Conservation (phyloP, 2,329 filamentous ascomycete species). For the Davidsoniella virescens region DNA sequence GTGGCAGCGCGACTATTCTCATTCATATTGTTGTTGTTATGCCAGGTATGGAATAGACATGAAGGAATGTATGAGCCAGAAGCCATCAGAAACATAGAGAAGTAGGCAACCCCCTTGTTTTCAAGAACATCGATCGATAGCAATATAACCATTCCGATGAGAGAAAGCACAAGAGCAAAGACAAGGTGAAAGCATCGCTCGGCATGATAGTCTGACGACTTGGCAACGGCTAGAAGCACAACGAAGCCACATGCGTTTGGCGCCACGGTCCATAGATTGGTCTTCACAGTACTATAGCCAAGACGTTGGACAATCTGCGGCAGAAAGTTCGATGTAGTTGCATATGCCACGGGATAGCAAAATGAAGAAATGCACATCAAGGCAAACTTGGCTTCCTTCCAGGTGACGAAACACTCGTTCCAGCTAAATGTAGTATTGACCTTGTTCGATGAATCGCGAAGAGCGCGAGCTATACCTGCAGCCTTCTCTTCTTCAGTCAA, state of each 20-base stretch:
- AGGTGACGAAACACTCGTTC: constrained; percentile 26
- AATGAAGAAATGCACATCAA: constrained; percentile 29
- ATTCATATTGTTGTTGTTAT: constrained; percentile 36
- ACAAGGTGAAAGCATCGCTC: constrained; percentile 31
- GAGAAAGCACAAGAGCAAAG: constrained; percentile 20
- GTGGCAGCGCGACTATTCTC: constrained; percentile 21
- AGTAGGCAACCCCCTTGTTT: constrained; percentile 30
- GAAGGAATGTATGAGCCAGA: constrained; percentile 29
- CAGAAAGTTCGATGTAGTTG: constrained; percentile 27
- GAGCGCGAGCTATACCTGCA: constrained; percentile 27
- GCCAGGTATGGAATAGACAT: constrained; percentile 32
- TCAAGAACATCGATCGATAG: constrained; percentile 25
- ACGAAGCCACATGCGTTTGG: constrained; percentile 31
- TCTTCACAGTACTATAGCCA: constrained; percentile 27
- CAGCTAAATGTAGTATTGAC: constrained; percentile 23
- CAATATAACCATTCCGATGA: constrained; percentile 29
- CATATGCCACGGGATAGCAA: constrained; percentile 32
- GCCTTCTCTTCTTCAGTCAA: constrained; percentile 31
- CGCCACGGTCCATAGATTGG: constrained; percentile 32
- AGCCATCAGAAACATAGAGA: constrained; percentile 32
- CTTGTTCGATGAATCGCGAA: constrained; percentile 28
- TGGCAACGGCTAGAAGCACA: constrained; percentile 27
- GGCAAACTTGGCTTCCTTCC: constrained; percentile 23
- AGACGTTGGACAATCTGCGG: constrained; percentile 29
- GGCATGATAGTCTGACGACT: constrained; percentile 27